Evolutionary conservation across 108 stramenopile genomes (phyloP).

Genomic region (Cyclotella choctawhatcheeana): DNA sequence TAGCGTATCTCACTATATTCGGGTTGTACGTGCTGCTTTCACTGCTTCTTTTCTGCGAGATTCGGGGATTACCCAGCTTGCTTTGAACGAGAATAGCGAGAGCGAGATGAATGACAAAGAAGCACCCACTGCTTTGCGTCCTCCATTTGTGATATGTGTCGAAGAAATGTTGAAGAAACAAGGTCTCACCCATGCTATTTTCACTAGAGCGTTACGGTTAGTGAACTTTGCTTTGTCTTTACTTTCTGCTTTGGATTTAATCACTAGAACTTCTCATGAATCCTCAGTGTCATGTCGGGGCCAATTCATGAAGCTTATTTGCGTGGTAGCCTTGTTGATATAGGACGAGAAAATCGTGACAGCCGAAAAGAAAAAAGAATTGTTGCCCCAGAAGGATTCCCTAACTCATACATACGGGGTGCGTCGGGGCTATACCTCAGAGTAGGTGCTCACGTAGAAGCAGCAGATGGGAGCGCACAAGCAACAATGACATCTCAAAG

Average conservation of each 20-base stretch:
- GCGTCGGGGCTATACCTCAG: conserved; percentile 75
- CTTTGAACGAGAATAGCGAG: conserved; percentile 28
- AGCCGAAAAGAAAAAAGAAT: conserved; percentile 53
- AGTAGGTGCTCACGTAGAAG: conserved; percentile 85
- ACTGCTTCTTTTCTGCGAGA: conserved; percentile 80
- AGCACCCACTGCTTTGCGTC: conserved; percentile 33
- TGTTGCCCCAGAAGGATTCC: conserved; percentile 86
- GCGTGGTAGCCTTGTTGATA: conserved; percentile 82
- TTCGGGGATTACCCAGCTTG: conserved; percentile 57
- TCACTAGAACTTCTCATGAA: neutral
- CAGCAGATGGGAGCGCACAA: conserved; percentile 54
- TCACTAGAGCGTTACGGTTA: conserved; percentile 71
- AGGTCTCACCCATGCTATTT: conserved; percentile 80
- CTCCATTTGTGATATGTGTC: conserved; percentile 81
- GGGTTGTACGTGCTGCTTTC: conserved; percentile 81
- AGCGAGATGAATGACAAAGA: conserved; percentile 23
- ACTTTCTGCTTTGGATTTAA: neutral
- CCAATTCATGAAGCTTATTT: conserved; percentile 77
- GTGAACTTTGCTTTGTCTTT: too few relatives aligned
- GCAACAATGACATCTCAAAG: conserved; percentile 34
- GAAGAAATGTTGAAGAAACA: conserved; percentile 84
- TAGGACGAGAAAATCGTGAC: conserved; percentile 64
- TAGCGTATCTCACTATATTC: conserved; percentile 75
- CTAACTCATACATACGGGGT: conserved; percentile 85
- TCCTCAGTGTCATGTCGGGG: conserved; percentile 69